Evolutionary conservation across 2,329 filamentous ascomycete genomes (phyloP).

Genomic region (Torrubiella hemipterigena): DNA sequence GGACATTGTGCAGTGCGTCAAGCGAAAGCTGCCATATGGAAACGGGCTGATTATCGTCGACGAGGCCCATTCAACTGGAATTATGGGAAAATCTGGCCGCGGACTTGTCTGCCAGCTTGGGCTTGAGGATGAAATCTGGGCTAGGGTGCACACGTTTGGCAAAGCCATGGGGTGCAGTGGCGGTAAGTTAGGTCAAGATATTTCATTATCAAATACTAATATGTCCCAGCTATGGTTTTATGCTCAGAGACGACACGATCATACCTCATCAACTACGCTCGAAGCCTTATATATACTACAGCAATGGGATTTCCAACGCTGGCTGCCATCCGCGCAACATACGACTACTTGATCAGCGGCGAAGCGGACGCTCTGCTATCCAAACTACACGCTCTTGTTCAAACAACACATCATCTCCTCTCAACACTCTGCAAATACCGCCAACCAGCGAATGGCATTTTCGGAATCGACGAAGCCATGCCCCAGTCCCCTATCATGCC

Average conservation of each 20-base stretch:
- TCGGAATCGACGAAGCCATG: conserved; percentile 18
- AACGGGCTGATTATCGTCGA: conserved; percentile 56
- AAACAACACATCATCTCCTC: conserved; percentile 33
- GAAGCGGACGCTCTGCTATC: conserved; percentile 24
- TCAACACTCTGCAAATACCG: conserved; percentile 17
- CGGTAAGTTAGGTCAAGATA: conserved; percentile 31
- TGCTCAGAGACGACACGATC: conserved; percentile 45
- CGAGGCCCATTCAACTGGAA: conserved; percentile 55
- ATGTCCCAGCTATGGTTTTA: conserved; percentile 36
- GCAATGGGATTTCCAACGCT: conserved; percentile 52
- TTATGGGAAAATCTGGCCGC: conserved; percentile 41
- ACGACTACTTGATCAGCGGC: conserved; percentile 41
- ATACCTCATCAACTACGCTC: conserved; percentile 65
- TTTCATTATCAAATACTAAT: conserved; percentile 10
- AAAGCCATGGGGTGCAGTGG: conserved; percentile 59
- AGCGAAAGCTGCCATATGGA: conserved; percentile 38
- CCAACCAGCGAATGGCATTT: conserved; percentile 12
- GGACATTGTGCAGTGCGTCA: conserved; percentile 46
- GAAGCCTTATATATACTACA: conserved; percentile 65
- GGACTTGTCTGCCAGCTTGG: conserved; percentile 47
- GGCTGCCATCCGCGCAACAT: conserved; percentile 44
- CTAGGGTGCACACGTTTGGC: conserved; percentile 52
- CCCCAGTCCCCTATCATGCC: conserved; percentile 54
- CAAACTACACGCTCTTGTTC: conserved; percentile 20
- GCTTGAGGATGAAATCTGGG: conserved; percentile 43